Evolutionary conservation across 306 rosid species (phyloP).

Genomic region (Trifolium dubium): DNA sequence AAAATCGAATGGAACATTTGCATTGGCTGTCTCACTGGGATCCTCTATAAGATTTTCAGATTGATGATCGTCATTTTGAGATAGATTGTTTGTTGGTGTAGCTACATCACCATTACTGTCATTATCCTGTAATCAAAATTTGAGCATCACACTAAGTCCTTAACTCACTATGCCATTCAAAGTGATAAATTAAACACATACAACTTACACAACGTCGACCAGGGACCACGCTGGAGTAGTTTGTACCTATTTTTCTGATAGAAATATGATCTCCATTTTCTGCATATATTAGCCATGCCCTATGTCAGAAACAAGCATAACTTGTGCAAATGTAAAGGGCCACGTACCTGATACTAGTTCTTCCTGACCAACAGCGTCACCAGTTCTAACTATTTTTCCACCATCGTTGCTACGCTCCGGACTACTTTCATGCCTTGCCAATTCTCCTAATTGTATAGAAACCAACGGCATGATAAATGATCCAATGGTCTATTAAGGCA

Average conservation of each 20-base stretch:
- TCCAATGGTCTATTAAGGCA: constrained; percentile 35
- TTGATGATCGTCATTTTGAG: constrained; percentile 49
- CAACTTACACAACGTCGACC: constrained; percentile 99
- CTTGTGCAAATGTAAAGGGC: constrained; percentile 29
- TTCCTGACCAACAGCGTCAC: constrained; percentile 44
- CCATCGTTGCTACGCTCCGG: constrained; percentile 50
- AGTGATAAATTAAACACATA: constrained; percentile 79
- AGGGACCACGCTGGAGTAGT: constrained; percentile 44
- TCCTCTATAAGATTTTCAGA: constrained; percentile 45
- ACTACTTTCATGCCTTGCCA: constrained; percentile 51
- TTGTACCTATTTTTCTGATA: constrained; percentile 43
- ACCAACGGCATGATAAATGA: constrained; percentile 40
- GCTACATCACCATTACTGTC: constrained; percentile 56
- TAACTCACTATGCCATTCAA: constrained; percentile 50
- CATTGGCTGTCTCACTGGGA: constrained; percentile 48
- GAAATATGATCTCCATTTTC: constrained; percentile 51
- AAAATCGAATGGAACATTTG: constrained; percentile 60
- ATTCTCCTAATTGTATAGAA: constrained; percentile 42
- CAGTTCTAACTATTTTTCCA: constrained; percentile 30
- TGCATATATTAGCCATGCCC: constrained; percentile 48
- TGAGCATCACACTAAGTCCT: constrained; percentile 56
- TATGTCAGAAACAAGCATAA: constrained; percentile 45
- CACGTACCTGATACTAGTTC: constrained; percentile 44
- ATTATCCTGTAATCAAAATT: constrained; percentile 60
- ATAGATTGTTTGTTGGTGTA: constrained; percentile 44